These are phyloP conservation scores for Umbelopsis sp. DNA, from an alignment of 192 early-diverging fungal species.

Conservation along the genomic window DNA sequence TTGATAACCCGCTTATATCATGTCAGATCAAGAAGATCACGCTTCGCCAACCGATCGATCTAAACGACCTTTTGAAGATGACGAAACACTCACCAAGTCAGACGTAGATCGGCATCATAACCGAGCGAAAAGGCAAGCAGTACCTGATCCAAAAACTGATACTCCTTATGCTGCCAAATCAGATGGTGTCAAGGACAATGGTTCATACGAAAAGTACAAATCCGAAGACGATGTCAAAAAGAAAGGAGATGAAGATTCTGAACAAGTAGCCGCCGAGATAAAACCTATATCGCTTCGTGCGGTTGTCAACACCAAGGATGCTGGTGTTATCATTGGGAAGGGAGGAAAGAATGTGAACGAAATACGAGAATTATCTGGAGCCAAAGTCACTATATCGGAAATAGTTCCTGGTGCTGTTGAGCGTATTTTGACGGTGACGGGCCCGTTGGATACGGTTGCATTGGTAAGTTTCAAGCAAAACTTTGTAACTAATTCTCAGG, in stretches of 20 bases:
- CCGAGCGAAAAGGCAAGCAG: constrained; percentile 35
- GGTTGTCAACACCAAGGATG: constrained; percentile 70
- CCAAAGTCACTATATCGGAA: constrained; percentile 89
- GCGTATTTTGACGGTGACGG: constrained; percentile 75
- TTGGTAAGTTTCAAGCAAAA: constrained; percentile 39
- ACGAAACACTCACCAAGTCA: constrained; percentile 14
- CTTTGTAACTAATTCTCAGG: background rate
- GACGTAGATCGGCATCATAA: constrained; percentile 29
- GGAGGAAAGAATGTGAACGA: constrained; percentile 90
- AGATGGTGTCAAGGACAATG: background rate
- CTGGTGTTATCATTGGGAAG: constrained; percentile 89
- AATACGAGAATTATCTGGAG: constrained; percentile 82
- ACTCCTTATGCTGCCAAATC: constrained; percentile 32
- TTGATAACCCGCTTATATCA: background rate
- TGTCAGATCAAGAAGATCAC: constrained; percentile 29
- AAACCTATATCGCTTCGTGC: constrained; percentile 48
- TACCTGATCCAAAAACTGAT: constrained; percentile 39
- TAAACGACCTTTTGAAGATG: constrained; percentile 35
- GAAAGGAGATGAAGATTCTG: background rate
- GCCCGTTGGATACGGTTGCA: constrained; percentile 69
- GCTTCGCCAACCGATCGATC: constrained; percentile 35
- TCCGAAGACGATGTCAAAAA: constrained; percentile 22
- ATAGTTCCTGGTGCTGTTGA: constrained; percentile 75
- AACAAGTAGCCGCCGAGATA: background rate
- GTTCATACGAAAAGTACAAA: background rate